These are phyloP conservation scores for Phytophthora vignae DNA, from an alignment of 352 stramenopile genomes.

Conservation along the genomic window DNA sequence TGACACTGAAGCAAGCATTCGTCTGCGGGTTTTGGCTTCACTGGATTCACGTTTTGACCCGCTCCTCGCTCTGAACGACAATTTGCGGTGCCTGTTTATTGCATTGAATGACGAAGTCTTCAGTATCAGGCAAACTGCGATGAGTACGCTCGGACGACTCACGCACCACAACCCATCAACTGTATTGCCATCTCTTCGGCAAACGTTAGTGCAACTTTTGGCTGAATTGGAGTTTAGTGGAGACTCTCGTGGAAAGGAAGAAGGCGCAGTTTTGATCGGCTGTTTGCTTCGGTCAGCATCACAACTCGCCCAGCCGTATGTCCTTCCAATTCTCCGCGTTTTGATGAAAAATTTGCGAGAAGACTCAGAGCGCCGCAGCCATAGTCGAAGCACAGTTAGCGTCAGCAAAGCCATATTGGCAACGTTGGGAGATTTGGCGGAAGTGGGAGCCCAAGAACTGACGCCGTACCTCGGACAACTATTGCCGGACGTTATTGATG, in stretches of 20 bases:
- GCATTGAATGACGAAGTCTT: constrained; percentile 89
- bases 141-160: constrained; percentile 88
- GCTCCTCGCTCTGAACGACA: constrained; percentile 83
- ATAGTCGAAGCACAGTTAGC: constrained; percentile 78
- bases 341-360: constrained; percentile 90
- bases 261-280: constrained; percentile 83
- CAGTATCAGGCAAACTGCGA: constrained; percentile 88
- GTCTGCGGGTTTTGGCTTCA: constrained; percentile 80
- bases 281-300: constrained; percentile 82
- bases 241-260: constrained; percentile 82
- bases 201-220: constrained; percentile 88
- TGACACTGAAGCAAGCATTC: constrained; percentile 88
- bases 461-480: constrained; percentile 87
- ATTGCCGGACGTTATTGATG: constrained; percentile 88
- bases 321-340: constrained; percentile 84
- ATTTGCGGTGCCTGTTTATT: constrained; percentile 88
- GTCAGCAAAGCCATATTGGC: constrained; percentile 88
- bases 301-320: constrained; percentile 84
- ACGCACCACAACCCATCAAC: constrained; percentile 87
- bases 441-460: constrained; percentile 80
- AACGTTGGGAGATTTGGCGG: constrained; percentile 82
- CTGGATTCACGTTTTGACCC: constrained; percentile 86
- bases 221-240: constrained; percentile 88
- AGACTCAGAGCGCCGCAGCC: constrained; percentile 73
- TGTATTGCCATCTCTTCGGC: constrained; percentile 81